phyloP scores from a whole-genome alignment of 257 asterid genomes.

The Hygrophila difformis region DNA sequence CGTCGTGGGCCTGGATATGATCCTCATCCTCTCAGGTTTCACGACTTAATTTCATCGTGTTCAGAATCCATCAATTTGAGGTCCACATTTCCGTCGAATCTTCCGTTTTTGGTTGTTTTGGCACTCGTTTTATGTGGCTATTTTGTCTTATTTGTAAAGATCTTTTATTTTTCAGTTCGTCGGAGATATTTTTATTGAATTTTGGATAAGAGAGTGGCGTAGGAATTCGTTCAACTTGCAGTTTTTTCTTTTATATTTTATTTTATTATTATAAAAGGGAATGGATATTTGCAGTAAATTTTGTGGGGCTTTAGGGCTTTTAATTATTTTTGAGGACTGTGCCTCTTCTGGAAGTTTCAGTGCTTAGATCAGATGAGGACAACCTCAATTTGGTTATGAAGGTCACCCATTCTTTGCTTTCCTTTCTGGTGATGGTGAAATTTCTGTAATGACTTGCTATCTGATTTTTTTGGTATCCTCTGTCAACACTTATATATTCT shows the following conservation, averaged over 20 bases:
- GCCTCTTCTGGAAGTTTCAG: slow-evolving; percentile 9
- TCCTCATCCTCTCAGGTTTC: no score
- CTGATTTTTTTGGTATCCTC: slow-evolving; percentile 13
- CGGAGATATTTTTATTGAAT: slow-evolving; percentile 13
- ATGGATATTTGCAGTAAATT: slow-evolving; percentile 17
- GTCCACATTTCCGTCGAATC: no score
- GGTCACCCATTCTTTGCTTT: slow-evolving; percentile 15
- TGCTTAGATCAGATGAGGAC: slow-evolving; percentile 20
- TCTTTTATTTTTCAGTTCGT: no score
- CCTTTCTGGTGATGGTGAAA: slow-evolving; percentile 25
- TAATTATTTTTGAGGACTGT: neutral
- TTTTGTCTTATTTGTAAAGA: no score
- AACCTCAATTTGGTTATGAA: neutral
- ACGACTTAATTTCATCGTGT: no score
- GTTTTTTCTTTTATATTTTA: no score
- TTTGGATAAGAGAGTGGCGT: slow-evolving; percentile 37
- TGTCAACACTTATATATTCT: slow-evolving; percentile 4
- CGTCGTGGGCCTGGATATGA: no score
- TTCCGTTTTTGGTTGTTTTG: no score
- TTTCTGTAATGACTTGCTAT: slow-evolving; percentile 15
- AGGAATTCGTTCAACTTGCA: slow-evolving; percentile 32
- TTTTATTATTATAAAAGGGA: no score
- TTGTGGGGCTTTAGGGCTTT: slow-evolving; percentile 15
- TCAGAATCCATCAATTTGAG: no score
- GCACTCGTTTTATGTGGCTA: no score